These are phyloP conservation scores for Harringtonia aguacate DNA, from an alignment of 2,329 filamentous ascomycete species.

Conservation along the genomic window DNA sequence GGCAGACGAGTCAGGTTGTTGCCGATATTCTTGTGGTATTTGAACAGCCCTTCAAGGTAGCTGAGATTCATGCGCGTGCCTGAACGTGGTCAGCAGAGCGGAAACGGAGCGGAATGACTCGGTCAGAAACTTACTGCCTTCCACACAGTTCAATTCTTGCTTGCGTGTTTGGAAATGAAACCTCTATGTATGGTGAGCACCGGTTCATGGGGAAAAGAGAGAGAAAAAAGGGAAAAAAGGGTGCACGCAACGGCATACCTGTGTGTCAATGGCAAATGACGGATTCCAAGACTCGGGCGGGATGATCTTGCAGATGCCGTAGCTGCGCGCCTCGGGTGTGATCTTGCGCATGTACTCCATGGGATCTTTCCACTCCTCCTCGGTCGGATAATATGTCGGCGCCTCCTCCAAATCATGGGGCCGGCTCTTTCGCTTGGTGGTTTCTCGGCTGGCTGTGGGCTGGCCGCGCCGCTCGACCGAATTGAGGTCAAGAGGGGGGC, in stretches of 20 bases:
- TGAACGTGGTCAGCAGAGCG: slow-evolving; percentile 23
- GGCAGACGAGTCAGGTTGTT: slow-evolving; percentile 89
- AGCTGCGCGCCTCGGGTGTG: slow-evolving; percentile 71
- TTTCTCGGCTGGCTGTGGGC: slow-evolving; percentile 63
- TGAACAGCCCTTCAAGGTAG: slow-evolving; percentile 88
- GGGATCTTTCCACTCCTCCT: slow-evolving; percentile 91
- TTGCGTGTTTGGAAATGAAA: slow-evolving; percentile 96
- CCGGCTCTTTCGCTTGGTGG: slow-evolving; percentile 64
- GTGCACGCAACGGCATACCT: slow-evolving; percentile 45
- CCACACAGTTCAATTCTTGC: slow-evolving; percentile 93
- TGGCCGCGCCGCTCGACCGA: slow-evolving; percentile 89
- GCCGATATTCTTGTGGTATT: slow-evolving; percentile 95
- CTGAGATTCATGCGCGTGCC: slow-evolving; percentile 91
- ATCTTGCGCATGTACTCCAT: slow-evolving; percentile 93
- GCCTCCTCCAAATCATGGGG: slow-evolving; percentile 82
- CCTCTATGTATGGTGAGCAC: slow-evolving; percentile 41
- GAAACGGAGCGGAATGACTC: not conserved
- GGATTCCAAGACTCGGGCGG: slow-evolving; percentile 92
- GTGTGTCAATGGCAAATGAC: slow-evolving; percentile 89
- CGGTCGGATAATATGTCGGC: slow-evolving; percentile 79
- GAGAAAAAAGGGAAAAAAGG: too few species aligned
- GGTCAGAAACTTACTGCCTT: slow-evolving; percentile 69
- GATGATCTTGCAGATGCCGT: slow-evolving; percentile 91
- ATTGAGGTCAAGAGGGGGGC: slow-evolving; percentile 63
- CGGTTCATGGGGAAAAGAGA: not conserved